Base-by-base conservation (phyloP, 257 asterid genomes). In the Schizonepeta tenuifolia region DNA sequence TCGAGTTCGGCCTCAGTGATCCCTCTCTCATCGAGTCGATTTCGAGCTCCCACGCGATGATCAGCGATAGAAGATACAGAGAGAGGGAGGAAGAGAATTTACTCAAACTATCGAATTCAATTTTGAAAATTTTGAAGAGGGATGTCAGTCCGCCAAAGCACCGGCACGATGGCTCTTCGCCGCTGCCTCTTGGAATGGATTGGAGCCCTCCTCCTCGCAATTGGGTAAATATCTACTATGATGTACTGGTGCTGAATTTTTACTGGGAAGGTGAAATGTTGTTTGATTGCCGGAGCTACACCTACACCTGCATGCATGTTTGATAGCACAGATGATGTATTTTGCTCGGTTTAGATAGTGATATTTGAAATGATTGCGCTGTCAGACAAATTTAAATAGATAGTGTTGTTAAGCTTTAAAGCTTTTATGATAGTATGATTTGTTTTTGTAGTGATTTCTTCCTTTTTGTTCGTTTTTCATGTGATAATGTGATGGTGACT, bases 131-230 rank as follows among this genome's bases (percentile, higher is more conserved):
- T 28, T 47, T 28, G 38, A 71, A 76, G 70, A 77, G 69, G 50
- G 20, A 64, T 64, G 60, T 38, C 38, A 77, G 82, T 59, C 87
- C 94, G 9, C 87, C 89, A 0, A 81, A 75, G 81, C 84, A 69
- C 56, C 88, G 92, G 40, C 95, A 88, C 69, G 96, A 90, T 35
- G 96, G 92, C 41, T 69, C 87, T 70, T 90, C 96, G 46, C 96
- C 96, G 50, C 88, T 90, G 60, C 96, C 96, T 21, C 85, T 90
- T 9, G 95, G 96, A 62, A 90, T 90, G 96, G 96, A 90, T 73
- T 90, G 96, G 96, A 90, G 92, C 80, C 86, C 88, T 75, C 77
- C 90, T 26, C 96, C 96, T 67, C 74, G 81, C 13, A 64, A 73
- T 72, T 90, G 95, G 96, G 96, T 90, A 83, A 18, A 13, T 69